Base-by-base conservation (phyloP, 257 asterid genomes). In the Solanum commersonii region DNA sequence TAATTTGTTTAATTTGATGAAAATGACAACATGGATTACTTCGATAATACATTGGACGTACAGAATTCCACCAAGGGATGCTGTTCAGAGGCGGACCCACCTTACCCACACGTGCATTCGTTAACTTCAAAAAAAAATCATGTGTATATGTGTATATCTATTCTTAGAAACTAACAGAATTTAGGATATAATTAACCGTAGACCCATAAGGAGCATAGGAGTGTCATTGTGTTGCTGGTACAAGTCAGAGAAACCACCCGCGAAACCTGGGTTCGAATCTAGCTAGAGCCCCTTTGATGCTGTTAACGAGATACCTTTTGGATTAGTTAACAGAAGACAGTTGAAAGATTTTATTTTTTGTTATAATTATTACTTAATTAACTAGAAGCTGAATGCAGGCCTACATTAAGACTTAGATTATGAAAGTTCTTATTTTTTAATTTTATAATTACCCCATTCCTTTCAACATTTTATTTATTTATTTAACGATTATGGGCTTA, bases 251-350 rank as follows among this genome's bases (percentile, higher is more conserved):
- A 15, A 52, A 52, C 0, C 60, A 52, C 10, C 2, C 0, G 8
- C 0, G 10, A 52, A 1, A 16, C 4, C 0, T 52, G n/a, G 0
- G 0, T 52, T 52, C 0, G 4, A 6, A 16, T 52, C 63, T 52
- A 16, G 6, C 18, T 46, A 46, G 1, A 46, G 6, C 56, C 56
- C 22, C n/a, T 52, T 20, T 1, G 60, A 52, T 52, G 23, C 23
- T 52, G 4, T 29, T 46, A 29, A 46, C 0, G 27, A 81, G 68
- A 81, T 81, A 14, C 85, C 68, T 46, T 42, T 46, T 81, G 2
- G 4, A 46, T 29, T 5, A 16, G 70, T 49, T 8, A 81, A 42
- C 85, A 46, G 20, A 81, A 81, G 85, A 46, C 85, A 46, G 27
- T 81, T 9, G 44, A 81, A 12, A 81, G 27, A 46, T 81, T 81